Percentiles rank a stretch among this genome's conserved stretches.
phyloP scores from a whole-genome alignment of 2,329 filamentous ascomycete genomes.

The Coniochaeta ligniaria region DNA sequence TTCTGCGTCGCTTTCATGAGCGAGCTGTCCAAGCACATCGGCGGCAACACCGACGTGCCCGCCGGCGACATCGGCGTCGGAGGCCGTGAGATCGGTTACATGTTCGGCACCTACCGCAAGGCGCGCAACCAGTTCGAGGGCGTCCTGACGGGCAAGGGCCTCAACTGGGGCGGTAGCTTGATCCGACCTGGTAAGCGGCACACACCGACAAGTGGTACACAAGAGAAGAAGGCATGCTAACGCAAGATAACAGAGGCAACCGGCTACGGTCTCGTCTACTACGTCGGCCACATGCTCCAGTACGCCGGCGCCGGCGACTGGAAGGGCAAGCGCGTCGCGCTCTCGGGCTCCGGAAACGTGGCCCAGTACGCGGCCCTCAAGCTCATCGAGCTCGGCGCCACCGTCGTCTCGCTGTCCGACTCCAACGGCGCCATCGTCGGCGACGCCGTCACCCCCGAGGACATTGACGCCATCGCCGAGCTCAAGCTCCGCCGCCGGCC shows the following conservation, averaged over 20 bases:
- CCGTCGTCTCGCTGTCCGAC: conserved; percentile 88
- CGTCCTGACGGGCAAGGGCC: conserved; percentile 92
- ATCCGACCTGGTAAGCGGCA: conserved; percentile 63
- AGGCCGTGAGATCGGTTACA: conserved; percentile 84
- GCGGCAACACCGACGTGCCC: conserved; percentile 90
- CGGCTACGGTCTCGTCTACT: conserved; percentile 94
- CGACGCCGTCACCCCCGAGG: conserved; percentile 66
- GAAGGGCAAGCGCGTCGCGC: conserved; percentile 84
- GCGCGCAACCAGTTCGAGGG: conserved; percentile 90
- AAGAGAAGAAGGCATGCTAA: background rate
- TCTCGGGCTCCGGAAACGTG: conserved; percentile 96
- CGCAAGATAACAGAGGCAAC: conserved; percentile 62
- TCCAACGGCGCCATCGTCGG: conserved; percentile 79
- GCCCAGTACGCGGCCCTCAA: conserved; percentile 97
- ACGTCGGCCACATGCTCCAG: conserved; percentile 91
- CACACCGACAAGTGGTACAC: background rate
- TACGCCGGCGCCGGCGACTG: conserved; percentile 83
- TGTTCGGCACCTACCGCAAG: conserved; percentile 91
- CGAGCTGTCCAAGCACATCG: conserved; percentile 92
- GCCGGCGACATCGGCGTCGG: conserved; percentile 95
- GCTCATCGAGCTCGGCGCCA: conserved; percentile 90
- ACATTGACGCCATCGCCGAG: conserved; percentile 70
- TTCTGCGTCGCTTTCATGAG: conserved; percentile 97
- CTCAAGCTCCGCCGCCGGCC: conserved; percentile 85
- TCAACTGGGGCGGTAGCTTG: conserved; percentile 84